Evolutionary conservation across 2,329 filamentous ascomycete species (phyloP).

Genomic region (Hypocrella siamensis): DNA sequence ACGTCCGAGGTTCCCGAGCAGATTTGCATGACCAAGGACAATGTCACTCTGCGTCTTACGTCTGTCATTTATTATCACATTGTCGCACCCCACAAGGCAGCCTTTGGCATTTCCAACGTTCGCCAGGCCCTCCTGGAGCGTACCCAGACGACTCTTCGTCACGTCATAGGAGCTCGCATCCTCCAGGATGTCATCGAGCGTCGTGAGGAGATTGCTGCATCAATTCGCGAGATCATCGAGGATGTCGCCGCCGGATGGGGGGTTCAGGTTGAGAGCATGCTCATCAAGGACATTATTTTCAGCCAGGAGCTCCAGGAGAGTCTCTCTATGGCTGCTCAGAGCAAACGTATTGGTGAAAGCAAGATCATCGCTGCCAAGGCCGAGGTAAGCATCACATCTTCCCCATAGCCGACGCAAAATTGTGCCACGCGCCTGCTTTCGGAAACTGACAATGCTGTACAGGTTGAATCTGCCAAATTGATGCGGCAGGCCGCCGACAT

Average conservation of each 20-base stretch:
- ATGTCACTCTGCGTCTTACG: constrained; percentile 83
- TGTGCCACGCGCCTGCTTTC: not conserved
- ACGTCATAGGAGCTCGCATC: constrained; percentile 89
- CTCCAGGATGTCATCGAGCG: constrained; percentile 97
- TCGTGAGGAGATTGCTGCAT: constrained; percentile 89
- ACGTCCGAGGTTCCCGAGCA: constrained; percentile 94
- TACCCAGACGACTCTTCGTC: constrained; percentile 91
- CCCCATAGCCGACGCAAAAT: no score
- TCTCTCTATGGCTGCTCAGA: constrained; percentile 94
- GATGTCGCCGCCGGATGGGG: constrained; percentile 90
- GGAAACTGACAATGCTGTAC: constrained; percentile 1
- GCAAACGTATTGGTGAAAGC: constrained; percentile 94
- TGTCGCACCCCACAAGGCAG: constrained; percentile 84
- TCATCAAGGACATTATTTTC: constrained; percentile 99
- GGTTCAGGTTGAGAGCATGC: constrained; percentile 92
- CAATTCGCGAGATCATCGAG: constrained; percentile 93
- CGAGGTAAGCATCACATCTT: constrained; percentile 36
- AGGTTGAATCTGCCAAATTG: constrained; percentile 85
- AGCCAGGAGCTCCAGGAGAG: constrained; percentile 89
- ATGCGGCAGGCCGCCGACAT: constrained; percentile 92
- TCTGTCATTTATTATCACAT: constrained; percentile 99
- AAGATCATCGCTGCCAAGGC: constrained; percentile 97
- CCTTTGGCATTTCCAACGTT: constrained; percentile 90
- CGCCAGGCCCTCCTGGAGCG: constrained; percentile 94
- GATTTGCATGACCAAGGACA: constrained; percentile 99